Evolutionary conservation across 78 protist genomes (phyloP), one percentile per base, ranked within the genome.

Genomic region (Dictyostelium brefeldianum): DNA sequence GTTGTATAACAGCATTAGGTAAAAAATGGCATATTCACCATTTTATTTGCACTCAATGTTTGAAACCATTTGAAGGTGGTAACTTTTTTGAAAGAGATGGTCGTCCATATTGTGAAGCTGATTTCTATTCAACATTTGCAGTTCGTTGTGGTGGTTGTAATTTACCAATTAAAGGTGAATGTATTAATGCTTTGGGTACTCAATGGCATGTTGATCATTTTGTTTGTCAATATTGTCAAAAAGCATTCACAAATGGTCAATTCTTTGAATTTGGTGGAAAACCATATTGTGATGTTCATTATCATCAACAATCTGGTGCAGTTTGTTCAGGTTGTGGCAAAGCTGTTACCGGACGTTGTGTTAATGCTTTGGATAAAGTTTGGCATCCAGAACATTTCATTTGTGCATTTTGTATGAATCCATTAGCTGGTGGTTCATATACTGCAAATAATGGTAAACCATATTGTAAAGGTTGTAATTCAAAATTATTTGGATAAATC

Each of bases 121-220:
- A 95, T 31, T 95, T 75, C 69, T 89, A 94, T 71, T 31, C 87
- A 11, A 75, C 89, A 0, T 94, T 94, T 59, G 89, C 93, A 20
- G 41, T 83, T 14, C 70, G 87, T 51, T 94, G 96, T 59, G 91
- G 94, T 53, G 82, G 85, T 20, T 94, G 96, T 27, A 82, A 89
- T 47, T 25, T 57, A 62, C 89, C 91, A 64, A 80, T 95, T 20
- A 65, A 83, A 62, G 97, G 94, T 22, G 92, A 90, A n/a, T 95
- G 97, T 53, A 89, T 95, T 81, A 95, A 79, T 51, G 97, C 97
- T 5, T 78, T 95, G 59, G 97, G 97, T 7, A 70, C 89, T 18
- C 92, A 95, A 89, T 95, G 95, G 94, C 97, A 95, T 79, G 95
- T 95, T 69, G 97, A 95, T 59, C 97, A 95, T 70, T 95, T 95